A percentile compares a stretch with the other conserved stretches of the same genome.
Evolutionary conservation across 768 basidiomycete species (phyloP).

Genomic region (Candolleomyces eurysporus): DNA sequence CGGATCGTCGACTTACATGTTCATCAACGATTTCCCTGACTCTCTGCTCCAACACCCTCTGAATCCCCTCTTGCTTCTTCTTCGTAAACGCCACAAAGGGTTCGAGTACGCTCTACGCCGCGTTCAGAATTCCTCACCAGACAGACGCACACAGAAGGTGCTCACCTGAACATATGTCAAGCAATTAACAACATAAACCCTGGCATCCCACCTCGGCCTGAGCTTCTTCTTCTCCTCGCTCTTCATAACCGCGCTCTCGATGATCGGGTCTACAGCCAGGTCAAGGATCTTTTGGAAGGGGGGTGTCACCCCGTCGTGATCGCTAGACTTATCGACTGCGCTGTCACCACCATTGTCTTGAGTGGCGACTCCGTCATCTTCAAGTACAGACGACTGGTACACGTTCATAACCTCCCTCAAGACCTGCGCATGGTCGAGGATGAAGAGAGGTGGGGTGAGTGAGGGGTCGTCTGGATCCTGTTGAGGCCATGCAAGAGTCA

Average conservation of each 20-base stretch:
- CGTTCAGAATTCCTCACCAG: not conserved
- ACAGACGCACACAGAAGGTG: slow-evolving; percentile 2
- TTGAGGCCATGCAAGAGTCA: slow-evolving; percentile 15
- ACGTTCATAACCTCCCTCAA: slow-evolving; percentile 87
- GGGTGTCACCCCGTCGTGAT: slow-evolving; percentile 15
- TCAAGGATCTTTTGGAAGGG: slow-evolving; percentile 72
- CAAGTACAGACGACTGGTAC: slow-evolving; percentile 80
- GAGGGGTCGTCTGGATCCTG: slow-evolving; percentile 71
- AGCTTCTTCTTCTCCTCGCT: slow-evolving; percentile 61
- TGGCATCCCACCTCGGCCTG: slow-evolving; percentile 71
- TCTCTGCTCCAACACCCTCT: slow-evolving; percentile 57
- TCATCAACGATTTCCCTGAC: slow-evolving; percentile 70
- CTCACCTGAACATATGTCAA: slow-evolving; percentile 77
- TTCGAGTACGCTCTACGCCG: slow-evolving; percentile 56
- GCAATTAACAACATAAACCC: slow-evolving; percentile 85
- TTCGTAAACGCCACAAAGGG: slow-evolving; percentile 61
- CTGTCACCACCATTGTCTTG: too few relatives aligned
- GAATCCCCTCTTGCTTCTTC: slow-evolving; percentile 57
- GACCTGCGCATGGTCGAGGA: slow-evolving; percentile 81
- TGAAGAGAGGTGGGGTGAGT: slow-evolving; percentile 67
- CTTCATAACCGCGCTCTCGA: slow-evolving; percentile 69
- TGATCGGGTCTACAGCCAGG: slow-evolving; percentile 79
- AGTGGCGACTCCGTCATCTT: slow-evolving; percentile 41
- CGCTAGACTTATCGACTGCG: too few relatives aligned
- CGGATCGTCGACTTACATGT: slow-evolving; percentile 56